Evolutionary conservation across 2,329 filamentous ascomycete species (phyloP), one percentile per base, ranked within the genome.

Genomic region (Diplodia scrobiculata): DNA sequence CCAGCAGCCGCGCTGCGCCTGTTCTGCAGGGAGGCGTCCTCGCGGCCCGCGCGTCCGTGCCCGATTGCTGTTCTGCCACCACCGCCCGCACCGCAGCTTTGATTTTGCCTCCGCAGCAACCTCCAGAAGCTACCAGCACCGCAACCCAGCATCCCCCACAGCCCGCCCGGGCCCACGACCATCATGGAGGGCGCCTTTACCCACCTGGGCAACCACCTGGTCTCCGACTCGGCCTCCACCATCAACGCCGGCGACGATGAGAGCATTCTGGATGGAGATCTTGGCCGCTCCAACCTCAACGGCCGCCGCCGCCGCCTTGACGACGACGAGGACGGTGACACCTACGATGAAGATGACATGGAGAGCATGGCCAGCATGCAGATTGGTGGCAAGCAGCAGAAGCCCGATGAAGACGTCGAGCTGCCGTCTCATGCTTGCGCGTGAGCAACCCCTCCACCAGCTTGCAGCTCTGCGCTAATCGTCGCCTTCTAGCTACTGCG

Each of bases 371-470:
- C 90, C 51, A 97, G 92, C 75, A 88, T 91, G 71, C 88, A 91
- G 9, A 86, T 92, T 34, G 91, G 92, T 70, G 91, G 89, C 55
- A 80, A 80, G 70, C 75, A 79, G 63, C 72, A 77, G 68, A 81
- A 83, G 71, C 74, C 83, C 10, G 91, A 96, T 71, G 92, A 96
- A 75, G 93, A 93, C 74, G 78, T 83, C 9, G 92, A 97, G 78
- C 86, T 98, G 64, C 95, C 95, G 29, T 83, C 91, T 69, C 95
- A 99, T 82, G 95, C 96, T 71, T 99, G 94, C 89, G 91, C 93
- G 88, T 96, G 88, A 72, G 67, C 69, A 21, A 14, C 66, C 65
- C 70, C 50, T 68, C 41, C 32, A 29, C 38, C 63, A 34, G 60
- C 55, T 38, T 63, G 52, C 21, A 32, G 55, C 55, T 52, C 64